phyloP scores from a whole-genome alignment of 2,329 filamentous ascomycete genomes.

The Aspergillus versicolor region DNA sequence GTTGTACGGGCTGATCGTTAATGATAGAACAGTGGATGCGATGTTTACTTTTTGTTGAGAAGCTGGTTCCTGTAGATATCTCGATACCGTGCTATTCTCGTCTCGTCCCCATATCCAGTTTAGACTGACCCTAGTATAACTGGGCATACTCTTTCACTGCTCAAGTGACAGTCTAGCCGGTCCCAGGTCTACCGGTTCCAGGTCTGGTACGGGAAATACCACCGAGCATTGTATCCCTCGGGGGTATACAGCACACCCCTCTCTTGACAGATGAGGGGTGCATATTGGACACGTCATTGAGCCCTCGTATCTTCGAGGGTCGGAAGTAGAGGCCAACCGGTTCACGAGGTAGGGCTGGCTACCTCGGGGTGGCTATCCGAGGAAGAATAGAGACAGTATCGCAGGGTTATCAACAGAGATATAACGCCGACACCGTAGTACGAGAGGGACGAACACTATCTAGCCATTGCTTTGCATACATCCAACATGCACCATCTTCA shows the following conservation, averaged over 20 bases:
- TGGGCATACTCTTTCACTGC: no score
- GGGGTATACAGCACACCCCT: not conserved
- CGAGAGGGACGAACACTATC: not conserved
- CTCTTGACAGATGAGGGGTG: no score
- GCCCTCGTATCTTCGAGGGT: no score
- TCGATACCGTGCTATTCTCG: not conserved
- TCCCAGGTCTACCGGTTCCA: not conserved
- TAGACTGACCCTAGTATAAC: no score
- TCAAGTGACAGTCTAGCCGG: not conserved
- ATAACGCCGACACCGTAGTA: not conserved
- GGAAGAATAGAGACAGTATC: not conserved
- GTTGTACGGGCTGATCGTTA: conserved; percentile 2
- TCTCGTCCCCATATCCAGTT: not conserved
- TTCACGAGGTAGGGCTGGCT: not conserved
- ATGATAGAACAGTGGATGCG: no score
- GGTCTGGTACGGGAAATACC: not conserved
- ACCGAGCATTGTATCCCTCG: not conserved
- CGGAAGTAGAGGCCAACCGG: no score
- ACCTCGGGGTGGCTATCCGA: not conserved
- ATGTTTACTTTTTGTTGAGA: not conserved
- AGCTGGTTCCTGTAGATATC: not conserved
- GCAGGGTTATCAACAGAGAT: not conserved
- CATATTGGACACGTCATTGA: no score
- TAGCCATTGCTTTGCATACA: not conserved
- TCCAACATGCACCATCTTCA: not conserved